Conservation (phyloP, 2,329 filamentous ascomycete genomes). For the Fusarium buxicola region DNA sequence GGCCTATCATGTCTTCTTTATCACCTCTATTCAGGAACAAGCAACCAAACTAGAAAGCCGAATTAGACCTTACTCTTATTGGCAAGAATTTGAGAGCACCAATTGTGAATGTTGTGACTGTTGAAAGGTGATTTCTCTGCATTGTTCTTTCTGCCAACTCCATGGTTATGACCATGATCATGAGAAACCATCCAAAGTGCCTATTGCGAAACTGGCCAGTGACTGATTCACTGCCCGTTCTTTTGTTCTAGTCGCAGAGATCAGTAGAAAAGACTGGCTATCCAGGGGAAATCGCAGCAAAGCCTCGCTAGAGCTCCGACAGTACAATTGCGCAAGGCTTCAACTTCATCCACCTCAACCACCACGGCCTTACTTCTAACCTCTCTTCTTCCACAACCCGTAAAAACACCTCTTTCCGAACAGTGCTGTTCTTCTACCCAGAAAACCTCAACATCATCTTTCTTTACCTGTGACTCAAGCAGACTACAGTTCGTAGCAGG, state of each 20-base stretch:
- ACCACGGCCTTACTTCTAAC: neutral
- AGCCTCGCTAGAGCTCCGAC: neutral
- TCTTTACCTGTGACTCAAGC: neutral
- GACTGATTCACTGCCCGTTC: conserved; percentile 10
- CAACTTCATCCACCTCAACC: conserved; percentile 5
- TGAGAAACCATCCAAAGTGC: neutral
- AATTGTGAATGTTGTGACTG: neutral
- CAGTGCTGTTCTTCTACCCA: neutral
- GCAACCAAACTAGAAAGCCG: neutral
- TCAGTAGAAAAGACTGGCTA: neutral
- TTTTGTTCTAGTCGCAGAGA: neutral
- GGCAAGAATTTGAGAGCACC: neutral
- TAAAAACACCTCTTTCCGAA: neutral
- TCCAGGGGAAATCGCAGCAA: neutral
- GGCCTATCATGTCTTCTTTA: neutral
- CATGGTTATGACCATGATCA: neutral
- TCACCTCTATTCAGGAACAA: neutral
- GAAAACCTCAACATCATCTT: neutral
- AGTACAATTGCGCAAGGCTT: neutral
- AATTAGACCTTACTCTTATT: neutral
- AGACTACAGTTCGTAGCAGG: neutral
- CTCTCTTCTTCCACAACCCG: neutral
- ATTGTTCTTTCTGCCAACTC: neutral
- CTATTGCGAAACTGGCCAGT: neutral
- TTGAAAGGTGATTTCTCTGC: neutral